These are phyloP conservation scores for Sporothrix pallida DNA, from an alignment of 2,329 filamentous ascomycete genomes.

Conservation along the genomic window DNA sequence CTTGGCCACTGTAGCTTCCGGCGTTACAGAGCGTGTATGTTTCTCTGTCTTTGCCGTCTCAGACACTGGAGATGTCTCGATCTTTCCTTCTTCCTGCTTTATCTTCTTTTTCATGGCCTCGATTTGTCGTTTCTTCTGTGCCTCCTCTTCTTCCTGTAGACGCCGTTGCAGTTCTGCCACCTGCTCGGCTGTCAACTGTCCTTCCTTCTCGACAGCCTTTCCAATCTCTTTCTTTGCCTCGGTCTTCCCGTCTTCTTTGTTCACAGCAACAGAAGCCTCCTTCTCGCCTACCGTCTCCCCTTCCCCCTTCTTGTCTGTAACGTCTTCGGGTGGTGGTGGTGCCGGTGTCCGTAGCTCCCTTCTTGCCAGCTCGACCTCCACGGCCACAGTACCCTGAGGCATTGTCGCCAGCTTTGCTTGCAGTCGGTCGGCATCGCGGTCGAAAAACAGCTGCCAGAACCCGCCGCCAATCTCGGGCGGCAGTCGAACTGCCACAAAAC, in stretches of 20 bases:
- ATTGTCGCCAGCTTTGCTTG: conserved; percentile 48
- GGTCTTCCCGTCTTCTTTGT: background rate
- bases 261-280: too few species aligned
- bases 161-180: conserved; percentile 25
- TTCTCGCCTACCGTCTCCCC: background rate
- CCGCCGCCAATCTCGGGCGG: conserved; percentile 45
- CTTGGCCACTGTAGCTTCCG: background rate
- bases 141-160: conserved; percentile 14
- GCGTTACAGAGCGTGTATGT: background rate
- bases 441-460: conserved; percentile 57
- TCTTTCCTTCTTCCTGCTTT: background rate
- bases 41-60: background rate
- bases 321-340: conserved; percentile 26
- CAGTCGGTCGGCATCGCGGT: conserved; percentile 54
- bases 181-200: conserved; percentile 24
- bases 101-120: background rate
- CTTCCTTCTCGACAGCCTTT: background rate
- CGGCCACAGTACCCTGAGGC: conserved; percentile 53
- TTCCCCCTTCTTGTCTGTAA: background rate
- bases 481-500: conserved; percentile 52
- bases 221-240: background rate
- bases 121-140: background rate
- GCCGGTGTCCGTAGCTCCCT: conserved; percentile 51
- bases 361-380: conserved; percentile 61
- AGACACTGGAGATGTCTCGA: background rate